Conservation (phyloP, 371 early-diverging fungal genomes). For the Encephalitozoon hellem region DNA sequence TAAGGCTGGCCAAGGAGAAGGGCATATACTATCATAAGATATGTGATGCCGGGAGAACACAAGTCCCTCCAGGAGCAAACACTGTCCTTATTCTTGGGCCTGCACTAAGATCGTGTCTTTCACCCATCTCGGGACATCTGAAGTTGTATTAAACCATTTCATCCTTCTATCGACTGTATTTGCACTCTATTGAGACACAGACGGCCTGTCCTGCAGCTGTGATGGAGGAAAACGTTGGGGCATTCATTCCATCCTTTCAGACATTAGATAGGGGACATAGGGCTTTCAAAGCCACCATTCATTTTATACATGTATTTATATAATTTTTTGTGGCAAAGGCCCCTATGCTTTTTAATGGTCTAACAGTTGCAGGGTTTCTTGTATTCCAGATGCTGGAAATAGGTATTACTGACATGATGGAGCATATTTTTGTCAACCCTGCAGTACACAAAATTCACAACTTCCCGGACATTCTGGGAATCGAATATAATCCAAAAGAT, state of each 20-base stretch:
- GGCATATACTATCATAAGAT: conserved; percentile 33
- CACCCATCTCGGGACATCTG: background rate
- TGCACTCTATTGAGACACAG: background rate
- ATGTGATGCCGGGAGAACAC: conserved; percentile 86
- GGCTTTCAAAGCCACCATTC: too few species aligned
- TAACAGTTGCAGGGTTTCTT: background rate
- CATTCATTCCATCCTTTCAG: too few species aligned
- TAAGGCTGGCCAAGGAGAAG: conserved; percentile 10
- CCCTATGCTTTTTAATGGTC: too few species aligned
- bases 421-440: background rate
- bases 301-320: too few species aligned
- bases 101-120: conserved; percentile 43
- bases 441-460: background rate
- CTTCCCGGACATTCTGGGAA: background rate
- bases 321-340: too few species aligned
- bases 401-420: background rate
- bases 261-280: too few species aligned
- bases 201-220: background rate
- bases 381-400: background rate
- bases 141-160: background rate
- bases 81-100: conserved; percentile 92
- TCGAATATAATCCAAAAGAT: background rate
- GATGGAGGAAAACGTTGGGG: background rate
- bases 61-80: conserved; percentile 80
- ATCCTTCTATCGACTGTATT: background rate